phyloP scores from a whole-genome alignment of 2,329 filamentous ascomycete species.

The Aspergillus sp. region DNA sequence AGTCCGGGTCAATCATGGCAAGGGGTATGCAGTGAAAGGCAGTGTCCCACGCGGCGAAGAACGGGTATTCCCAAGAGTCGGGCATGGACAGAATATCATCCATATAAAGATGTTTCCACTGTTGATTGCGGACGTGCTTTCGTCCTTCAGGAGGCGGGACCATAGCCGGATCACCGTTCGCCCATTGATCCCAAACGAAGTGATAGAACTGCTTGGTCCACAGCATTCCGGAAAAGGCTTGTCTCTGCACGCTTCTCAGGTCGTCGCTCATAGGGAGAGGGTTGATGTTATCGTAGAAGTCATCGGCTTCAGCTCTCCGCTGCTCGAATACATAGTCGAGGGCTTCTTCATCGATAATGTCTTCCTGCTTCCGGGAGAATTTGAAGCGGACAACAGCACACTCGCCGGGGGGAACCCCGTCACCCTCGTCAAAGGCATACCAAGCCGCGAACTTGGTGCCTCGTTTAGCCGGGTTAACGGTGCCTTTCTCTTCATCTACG shows the following conservation, averaged over 20 bases:
- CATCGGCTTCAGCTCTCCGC: constrained; percentile 80
- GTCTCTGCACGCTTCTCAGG: constrained; percentile 85
- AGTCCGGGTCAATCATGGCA: constrained; percentile 95
- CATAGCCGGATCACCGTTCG: constrained; percentile 81
- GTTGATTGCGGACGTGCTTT: constrained; percentile 71
- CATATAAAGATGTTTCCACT: constrained; percentile 92
- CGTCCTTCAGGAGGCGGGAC: constrained; percentile 73
- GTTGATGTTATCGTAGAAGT: constrained; percentile 90
- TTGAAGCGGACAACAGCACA: constrained; percentile 93
- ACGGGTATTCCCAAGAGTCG: constrained; percentile 97
- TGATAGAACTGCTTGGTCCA: constrained; percentile 98
- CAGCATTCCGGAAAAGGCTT: constrained; percentile 93
- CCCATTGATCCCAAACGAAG: constrained; percentile 97
- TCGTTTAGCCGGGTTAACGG: constrained; percentile 66
- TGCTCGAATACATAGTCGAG: constrained; percentile 87
- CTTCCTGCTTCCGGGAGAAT: constrained; percentile 63
- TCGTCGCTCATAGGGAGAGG: constrained; percentile 90
- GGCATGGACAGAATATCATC: constrained; percentile 97
- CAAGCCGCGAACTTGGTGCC: constrained; percentile 88
- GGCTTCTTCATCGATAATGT: constrained; percentile 80
- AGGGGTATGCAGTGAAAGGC: constrained; percentile 94
- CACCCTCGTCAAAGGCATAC: constrained; percentile 84
- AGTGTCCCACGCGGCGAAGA: constrained; percentile 95
- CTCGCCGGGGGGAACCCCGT: constrained; percentile 79
- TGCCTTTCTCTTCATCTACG: constrained; percentile 67